Evolutionary conservation across 371 early-diverging fungal genomes (phyloP), one percentile per base, ranked within the genome.

Genomic region (Rhizomucor miehei): DNA sequence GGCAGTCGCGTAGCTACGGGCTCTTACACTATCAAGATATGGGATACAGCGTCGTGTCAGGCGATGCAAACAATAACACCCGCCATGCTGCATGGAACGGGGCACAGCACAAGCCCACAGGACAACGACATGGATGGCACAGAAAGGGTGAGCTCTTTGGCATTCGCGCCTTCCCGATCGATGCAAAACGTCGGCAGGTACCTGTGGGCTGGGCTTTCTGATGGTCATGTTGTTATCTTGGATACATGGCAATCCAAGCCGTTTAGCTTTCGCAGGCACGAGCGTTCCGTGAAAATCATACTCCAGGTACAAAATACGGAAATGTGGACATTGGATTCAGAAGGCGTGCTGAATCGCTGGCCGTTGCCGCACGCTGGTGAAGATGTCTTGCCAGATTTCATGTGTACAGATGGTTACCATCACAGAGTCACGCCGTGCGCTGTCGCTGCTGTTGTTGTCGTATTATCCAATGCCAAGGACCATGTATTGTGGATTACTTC

Each of bases 291-390:
- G 12, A 75, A 67, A 12, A 82, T 83, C 49, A 81, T 93, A 19
- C 56, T 90, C 45, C 77, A 84, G 8, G 59, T 74, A 23, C 49
- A 56, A 11, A 71, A 78, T 25, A 63, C 66, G 10, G 77, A 84
- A 29, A 63, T 93, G 45, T 89, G 87, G 87, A 86, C 91, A 0
- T 57, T 90, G 13, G 91, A 91, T 53, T 88, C 89, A n/a, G 73
- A 67, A 39, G 91, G 91, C 4, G 66, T 75, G 4, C 54, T 90
- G 44, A 75, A 79, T 50, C 76, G 87, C 5, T 92, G 91, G 92
- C 74, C 79, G 0, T 44, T 60, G 1, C 65, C 72, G 47, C 66
- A 57, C 43, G 44, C 24, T 17, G 24, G 41, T 19, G 41, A 41
- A 19, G 44, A 48, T 19, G 19, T 19, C 0, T 11, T 24, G 2